Percentiles rank a stretch among this genome's conserved stretches.
These are phyloP conservation scores for Arthrinium puccinioides DNA, from an alignment of 2,329 filamentous ascomycete genomes.

Conservation along the genomic window DNA sequence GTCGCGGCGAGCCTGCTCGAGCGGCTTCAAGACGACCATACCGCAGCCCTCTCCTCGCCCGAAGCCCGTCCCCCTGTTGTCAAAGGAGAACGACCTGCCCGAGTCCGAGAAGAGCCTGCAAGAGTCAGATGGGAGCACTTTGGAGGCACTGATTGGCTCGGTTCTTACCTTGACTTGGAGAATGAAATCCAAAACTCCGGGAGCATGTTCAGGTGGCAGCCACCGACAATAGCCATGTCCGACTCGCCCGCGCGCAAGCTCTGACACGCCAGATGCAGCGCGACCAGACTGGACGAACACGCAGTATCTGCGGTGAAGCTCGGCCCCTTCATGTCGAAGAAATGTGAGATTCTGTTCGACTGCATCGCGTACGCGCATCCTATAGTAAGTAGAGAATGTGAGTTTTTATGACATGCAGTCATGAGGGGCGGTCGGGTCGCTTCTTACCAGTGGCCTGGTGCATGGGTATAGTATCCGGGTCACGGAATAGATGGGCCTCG, in stretches of 20 bases:
- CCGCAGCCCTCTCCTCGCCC: slow-evolving; percentile 53
- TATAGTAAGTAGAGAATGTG: too few relatives aligned
- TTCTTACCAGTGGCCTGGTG: slow-evolving; percentile 34
- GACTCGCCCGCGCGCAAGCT: slow-evolving; percentile 39
- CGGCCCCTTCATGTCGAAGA: slow-evolving; percentile 46
- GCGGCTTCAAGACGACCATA: slow-evolving; percentile 47
- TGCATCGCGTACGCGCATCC: slow-evolving; percentile 43
- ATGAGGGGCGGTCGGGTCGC: slow-evolving; percentile 5
- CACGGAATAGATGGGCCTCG: slow-evolving; percentile 34
- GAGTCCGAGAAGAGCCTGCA: slow-evolving; percentile 40
- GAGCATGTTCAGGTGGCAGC: slow-evolving; percentile 38
- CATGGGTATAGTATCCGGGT: slow-evolving; percentile 40
- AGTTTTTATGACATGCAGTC: neutral
- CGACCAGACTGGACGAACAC: slow-evolving; percentile 43
- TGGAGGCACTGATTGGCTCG: slow-evolving; percentile 16
- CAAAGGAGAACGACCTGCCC: slow-evolving; percentile 45
- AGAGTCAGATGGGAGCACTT: slow-evolving; percentile 4
- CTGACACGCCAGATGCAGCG: slow-evolving; percentile 42
- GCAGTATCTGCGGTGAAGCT: slow-evolving; percentile 45
- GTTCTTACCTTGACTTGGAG: slow-evolving; percentile 34
- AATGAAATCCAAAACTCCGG: slow-evolving; percentile 40
- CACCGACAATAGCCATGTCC: slow-evolving; percentile 37
- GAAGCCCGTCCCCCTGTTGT: slow-evolving; percentile 47
- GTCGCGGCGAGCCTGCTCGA: slow-evolving; percentile 46
- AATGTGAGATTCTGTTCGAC: slow-evolving; percentile 47